Conservation (phyloP, 306 rosid species). For the Begonia masoniana region DNA sequence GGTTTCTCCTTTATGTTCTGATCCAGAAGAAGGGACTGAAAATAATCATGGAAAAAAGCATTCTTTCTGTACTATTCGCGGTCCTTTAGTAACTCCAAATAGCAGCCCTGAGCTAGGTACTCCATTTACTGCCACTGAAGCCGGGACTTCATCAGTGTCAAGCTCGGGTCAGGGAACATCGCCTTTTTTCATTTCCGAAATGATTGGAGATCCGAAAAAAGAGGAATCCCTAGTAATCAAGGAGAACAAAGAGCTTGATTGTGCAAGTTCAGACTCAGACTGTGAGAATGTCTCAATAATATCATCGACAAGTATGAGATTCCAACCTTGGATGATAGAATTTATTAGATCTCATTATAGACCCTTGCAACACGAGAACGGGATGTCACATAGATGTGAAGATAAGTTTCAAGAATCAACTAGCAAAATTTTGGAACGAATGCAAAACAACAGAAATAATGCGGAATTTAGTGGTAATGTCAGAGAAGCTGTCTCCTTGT, state of each 20-base stretch:
- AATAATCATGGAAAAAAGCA: slow-evolving; percentile 32
- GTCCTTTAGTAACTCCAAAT: slow-evolving; percentile 75
- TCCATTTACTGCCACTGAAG: slow-evolving; percentile 81
- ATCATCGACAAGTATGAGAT: slow-evolving; percentile 69
- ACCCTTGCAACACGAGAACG: slow-evolving; percentile 32
- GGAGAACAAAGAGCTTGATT: slow-evolving; percentile 51
- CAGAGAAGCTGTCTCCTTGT: slow-evolving; percentile 76
- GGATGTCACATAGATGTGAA: slow-evolving; percentile 31
- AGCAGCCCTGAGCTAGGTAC: slow-evolving; percentile 98
- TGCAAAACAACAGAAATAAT: slow-evolving; percentile 37
- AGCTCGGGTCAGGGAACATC: slow-evolving; percentile 95
- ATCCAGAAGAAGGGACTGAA: slow-evolving; percentile 37
- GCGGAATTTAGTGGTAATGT: slow-evolving; percentile 63
- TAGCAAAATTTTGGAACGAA: slow-evolving; percentile 41
- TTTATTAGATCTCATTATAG: slow-evolving; percentile 40
- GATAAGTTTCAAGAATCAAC: slow-evolving; percentile 43
- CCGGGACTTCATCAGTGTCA: slow-evolving; percentile 80
- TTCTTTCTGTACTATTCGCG: slow-evolving; percentile 40
- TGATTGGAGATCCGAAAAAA: slow-evolving; percentile 52
- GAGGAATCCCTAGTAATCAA: slow-evolving; percentile 34
- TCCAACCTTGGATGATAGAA: slow-evolving; percentile 77
- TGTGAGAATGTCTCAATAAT: slow-evolving; percentile 53
- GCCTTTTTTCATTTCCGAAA: slow-evolving; percentile 61
- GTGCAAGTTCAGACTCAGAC: slow-evolving; percentile 69
- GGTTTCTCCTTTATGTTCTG: slow-evolving; percentile 30